phyloP scores from a whole-genome alignment of 2,329 filamentous ascomycete species.

The Elsinoe necatrix region DNA sequence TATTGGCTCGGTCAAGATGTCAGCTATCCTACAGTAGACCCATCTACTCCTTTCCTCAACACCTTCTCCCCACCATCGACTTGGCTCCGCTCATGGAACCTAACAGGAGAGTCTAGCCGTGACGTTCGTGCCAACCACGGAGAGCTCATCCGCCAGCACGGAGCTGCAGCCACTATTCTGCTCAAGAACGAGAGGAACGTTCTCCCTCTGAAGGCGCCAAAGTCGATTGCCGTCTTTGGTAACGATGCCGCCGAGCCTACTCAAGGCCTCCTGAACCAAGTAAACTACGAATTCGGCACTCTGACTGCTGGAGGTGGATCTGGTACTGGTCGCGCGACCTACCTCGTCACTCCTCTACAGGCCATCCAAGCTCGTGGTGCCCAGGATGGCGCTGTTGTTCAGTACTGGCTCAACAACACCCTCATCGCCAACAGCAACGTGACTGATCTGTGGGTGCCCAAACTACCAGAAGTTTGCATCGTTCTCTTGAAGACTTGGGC shows the following conservation, averaged over 20 bases:
- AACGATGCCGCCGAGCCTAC: constrained; percentile 71
- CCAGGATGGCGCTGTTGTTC: constrained; percentile 27
- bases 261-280: constrained; percentile 61
- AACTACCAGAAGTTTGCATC: constrained; percentile 17
- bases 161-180: constrained; percentile 72
- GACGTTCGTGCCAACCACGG: constrained; percentile 74
- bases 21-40: constrained; percentile 34
- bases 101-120: constrained; percentile 21
- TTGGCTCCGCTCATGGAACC: constrained; percentile 35
- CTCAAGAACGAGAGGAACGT: constrained; percentile 70
- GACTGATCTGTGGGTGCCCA: not conserved
- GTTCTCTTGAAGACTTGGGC: constrained; percentile 20
- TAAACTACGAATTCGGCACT: constrained; percentile 30
- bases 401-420: constrained; percentile 29
- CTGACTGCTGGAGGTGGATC: constrained; percentile 20
- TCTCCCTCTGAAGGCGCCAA: constrained; percentile 68
- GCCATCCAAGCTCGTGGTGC: constrained; percentile 25
- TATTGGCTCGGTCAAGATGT: constrained; percentile 54
- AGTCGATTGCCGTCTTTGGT: constrained; percentile 70
- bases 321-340: constrained; percentile 18
- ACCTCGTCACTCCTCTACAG: constrained; percentile 18
- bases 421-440: constrained; percentile 14
- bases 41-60: not conserved
- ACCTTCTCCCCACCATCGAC: constrained; percentile 31
- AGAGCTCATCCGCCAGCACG: constrained; percentile 63